Conservation (phyloP, 768 basidiomycete genomes). For the Termitomyces sp. region DNA sequence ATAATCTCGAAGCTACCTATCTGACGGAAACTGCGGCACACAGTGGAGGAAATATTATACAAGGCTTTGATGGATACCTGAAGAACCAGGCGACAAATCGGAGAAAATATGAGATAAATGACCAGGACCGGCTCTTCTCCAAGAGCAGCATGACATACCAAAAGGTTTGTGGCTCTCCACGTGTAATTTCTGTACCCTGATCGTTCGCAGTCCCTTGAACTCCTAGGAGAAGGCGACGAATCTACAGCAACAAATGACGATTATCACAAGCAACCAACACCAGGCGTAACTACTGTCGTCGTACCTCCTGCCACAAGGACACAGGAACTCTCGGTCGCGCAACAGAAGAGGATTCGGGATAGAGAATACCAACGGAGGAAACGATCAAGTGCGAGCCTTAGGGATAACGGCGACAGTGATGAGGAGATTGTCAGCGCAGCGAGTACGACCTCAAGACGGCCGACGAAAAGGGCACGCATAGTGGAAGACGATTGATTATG, state of each 20-base stretch:
- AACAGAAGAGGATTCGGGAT: conserved; percentile 74
- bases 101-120: conserved; percentile 71
- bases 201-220: conserved; percentile 61
- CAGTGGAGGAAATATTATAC: conserved; percentile 82
- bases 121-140: conserved; percentile 77
- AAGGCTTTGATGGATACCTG: conserved; percentile 83
- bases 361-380: conserved; percentile 79
- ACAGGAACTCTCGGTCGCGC: conserved; percentile 65
- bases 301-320: conserved; percentile 67
- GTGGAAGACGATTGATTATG: conserved; percentile 56
- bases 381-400: conserved; percentile 56
- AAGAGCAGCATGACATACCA: conserved; percentile 73
- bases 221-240: conserved; percentile 69
- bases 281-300: conserved; percentile 71
- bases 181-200: background rate
- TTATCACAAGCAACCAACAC: conserved; percentile 58
- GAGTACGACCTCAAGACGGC: conserved; percentile 48
- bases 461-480: conserved; percentile 64
- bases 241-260: conserved; percentile 53
- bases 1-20: conserved; percentile 71
- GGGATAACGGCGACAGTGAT: conserved; percentile 71
- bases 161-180: conserved; percentile 45
- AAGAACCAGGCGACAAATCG: conserved; percentile 68
- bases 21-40: conserved; percentile 72
- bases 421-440: conserved; percentile 54